Base-by-base conservation (phyloP, 192 early-diverging fungal genomes). In the Phycomyces nitens region DNA sequence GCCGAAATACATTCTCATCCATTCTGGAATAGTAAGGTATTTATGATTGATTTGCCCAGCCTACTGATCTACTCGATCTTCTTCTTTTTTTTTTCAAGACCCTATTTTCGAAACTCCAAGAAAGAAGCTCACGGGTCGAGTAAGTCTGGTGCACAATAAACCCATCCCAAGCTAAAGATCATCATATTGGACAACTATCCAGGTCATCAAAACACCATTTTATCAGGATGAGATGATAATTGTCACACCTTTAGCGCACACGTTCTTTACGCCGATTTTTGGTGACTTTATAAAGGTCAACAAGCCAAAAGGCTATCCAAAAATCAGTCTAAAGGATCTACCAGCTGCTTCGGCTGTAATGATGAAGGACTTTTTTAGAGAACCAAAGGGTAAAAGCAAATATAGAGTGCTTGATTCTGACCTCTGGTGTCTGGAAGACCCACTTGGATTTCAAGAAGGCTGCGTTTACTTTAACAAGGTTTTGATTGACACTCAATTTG, bases 11-110 rank as follows among this genome's bases (percentile, higher is more conserved):
- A 2, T 2, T 22, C 20, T 3, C 53, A 54, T 29, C 23, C 4
- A 20, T 54, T 54, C 22, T 54, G 53, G 53, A 24, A 54, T 7
- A 29, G 53, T 54, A 29, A 54, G 44, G 4, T 54, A 29, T 22
- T 29, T 1, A 4, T 21, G 3, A 29, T 54, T 14, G 4, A 54
- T 50, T 4, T 50, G 23, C 53, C 1, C 53, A 22, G 2, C 2
- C 5, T 29, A 24, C 5, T 5, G 26, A 54, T 54, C 3, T n/a
- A n/a, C n/a, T 22, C 14, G 22, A 22, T 16, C 2, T 50, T 50
- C 49, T 50, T 2, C 5, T 50, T 50, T 22, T 20, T 50, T 50
- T 16, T 20, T 54, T 54, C 53, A 23, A 29, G 21, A n/a, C 23
- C 2, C 2, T 7, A 2, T 20, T 54, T 54, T 54, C 5, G 12